Base-by-base conservation (phyloP, 495 filamentous ascomycete species). In the Darksidea phi region DNA sequence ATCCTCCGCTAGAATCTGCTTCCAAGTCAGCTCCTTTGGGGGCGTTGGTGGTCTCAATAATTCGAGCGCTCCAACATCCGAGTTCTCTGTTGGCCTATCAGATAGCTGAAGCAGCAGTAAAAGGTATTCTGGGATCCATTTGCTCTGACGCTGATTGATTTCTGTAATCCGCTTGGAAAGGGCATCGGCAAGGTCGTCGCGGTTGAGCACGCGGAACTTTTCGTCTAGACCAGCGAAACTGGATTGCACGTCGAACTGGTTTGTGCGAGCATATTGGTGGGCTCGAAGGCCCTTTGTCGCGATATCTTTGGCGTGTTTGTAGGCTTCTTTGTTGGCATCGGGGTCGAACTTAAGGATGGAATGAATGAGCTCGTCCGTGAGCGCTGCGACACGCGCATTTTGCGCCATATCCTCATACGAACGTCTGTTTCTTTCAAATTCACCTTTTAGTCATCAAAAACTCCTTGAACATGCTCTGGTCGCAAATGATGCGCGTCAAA, bases 241-340 rank as follows among this genome's bases (percentile, higher is more conserved):
- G 17, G 81, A 80, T 23, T 82, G 74, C 12, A 96, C 84, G 28
- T 90, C 89, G 70, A 97, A 98, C 67, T 95, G 93, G 75, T 97
- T 94, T 0, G 86, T 90, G 34, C 91, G 84, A 20, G 77, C 77
- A 76, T 87, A 87, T 36, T 75, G 79, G 52, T 87, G 78, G 36
- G 84, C 74, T 54, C 80, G 78, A 37, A 92, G 71, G 38, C 71
- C 79, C 13, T 78, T 80, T 0, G 79, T 75, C n/a, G 78, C 76
- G 17, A 59, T 36, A 11, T 75, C 87, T 76, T 68, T 80, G 71
- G 74, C 72, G 5, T 71, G 65, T 62, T 79, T 76, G 74, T 83
- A 84, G 2, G 62, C 65, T 23, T 61, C 61, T 34, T 24, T 48
- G 55, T 68, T 64, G 6, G 51, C 55, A 4, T 37, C 51, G 2